phyloP scores from a whole-genome alignment of 2,329 filamentous ascomycete genomes.

The Fusarium sp. region DNA sequence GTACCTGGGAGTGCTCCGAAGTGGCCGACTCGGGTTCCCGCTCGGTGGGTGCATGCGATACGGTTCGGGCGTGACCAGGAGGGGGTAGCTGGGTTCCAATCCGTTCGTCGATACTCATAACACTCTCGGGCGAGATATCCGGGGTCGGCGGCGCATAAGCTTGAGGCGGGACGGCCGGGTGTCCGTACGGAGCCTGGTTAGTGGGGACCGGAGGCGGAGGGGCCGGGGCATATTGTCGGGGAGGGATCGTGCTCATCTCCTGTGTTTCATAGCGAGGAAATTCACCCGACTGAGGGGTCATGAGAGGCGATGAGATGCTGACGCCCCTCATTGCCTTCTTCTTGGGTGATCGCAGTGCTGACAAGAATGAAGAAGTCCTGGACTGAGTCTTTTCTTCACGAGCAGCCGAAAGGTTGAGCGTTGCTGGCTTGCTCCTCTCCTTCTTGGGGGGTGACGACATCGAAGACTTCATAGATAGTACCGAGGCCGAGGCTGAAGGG shows the following conservation, averaged over 20 bases:
- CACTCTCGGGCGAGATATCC: conserved; percentile 57
- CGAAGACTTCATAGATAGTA: conserved; percentile 48
- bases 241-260: conserved; percentile 70
- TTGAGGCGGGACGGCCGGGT: conserved; percentile 43
- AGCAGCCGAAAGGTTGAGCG: conserved; percentile 61
- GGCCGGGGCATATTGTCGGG: conserved; percentile 69
- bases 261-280: conserved; percentile 68
- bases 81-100: conserved; percentile 58
- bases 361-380: conserved; percentile 70
- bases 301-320: conserved; percentile 74
- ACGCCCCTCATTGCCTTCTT: conserved; percentile 66
- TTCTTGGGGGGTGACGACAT: conserved; percentile 58
- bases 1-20: conserved; percentile 64
- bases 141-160: conserved; percentile 47
- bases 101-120: conserved; percentile 68
- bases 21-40: conserved; percentile 65
- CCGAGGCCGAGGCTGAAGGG: conserved; percentile 36
- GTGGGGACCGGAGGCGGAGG: conserved; percentile 69
- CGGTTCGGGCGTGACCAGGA: conserved; percentile 54
- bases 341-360: conserved; percentile 71
- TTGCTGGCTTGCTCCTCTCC: conserved; percentile 63
- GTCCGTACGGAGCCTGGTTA: conserved; percentile 57
- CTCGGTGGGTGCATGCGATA: conserved; percentile 57
- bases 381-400: conserved; percentile 67
- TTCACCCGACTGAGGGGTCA: conserved; percentile 72